A percentile compares a stretch with the other conserved stretches of the same genome.
These are phyloP conservation scores for Monosporozyma servazzii DNA, from an alignment of 805 yeast genomes.

Conservation along the genomic window DNA sequence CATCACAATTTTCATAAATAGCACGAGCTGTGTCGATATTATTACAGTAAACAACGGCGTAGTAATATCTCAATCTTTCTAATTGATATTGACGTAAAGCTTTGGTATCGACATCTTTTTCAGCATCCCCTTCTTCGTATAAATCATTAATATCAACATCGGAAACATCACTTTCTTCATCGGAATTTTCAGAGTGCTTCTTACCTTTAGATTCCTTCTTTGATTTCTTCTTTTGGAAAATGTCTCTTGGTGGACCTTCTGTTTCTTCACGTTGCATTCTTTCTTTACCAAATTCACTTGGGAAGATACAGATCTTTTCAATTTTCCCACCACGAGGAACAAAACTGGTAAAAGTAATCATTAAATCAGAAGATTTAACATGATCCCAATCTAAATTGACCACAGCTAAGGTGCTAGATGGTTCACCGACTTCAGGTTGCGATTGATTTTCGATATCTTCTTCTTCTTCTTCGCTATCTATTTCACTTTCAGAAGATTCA, in stretches of 20 bases:
- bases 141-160: slow-evolving; percentile 61
- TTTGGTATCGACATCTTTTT: slow-evolving; percentile 73
- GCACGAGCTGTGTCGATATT: slow-evolving; percentile 56
- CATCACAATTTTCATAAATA: slow-evolving; percentile 84
- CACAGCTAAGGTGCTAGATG: slow-evolving; percentile 72
- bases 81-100: slow-evolving; percentile 83
- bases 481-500: slow-evolving; percentile 35
- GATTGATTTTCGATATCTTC: slow-evolving; percentile 32
- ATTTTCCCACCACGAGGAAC: slow-evolving; percentile 69
- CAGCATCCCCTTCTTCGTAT: slow-evolving; percentile 74
- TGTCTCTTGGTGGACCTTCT: slow-evolving; percentile 87
- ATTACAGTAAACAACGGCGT: slow-evolving; percentile 84
- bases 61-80: slow-evolving; percentile 85
- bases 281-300: slow-evolving; percentile 89
- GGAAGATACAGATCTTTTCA: slow-evolving; percentile 60
- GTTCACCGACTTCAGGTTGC: slow-evolving; percentile 80
- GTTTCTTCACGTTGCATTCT: slow-evolving; percentile 81
- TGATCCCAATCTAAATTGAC: slow-evolving; percentile 98
- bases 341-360: slow-evolving; percentile 83
- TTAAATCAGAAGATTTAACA: slow-evolving; percentile 72
- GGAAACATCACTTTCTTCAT: slow-evolving; percentile 38
- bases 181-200: slow-evolving; percentile 22
- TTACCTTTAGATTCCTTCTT: slow-evolving; percentile 26
- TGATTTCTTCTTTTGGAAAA: slow-evolving; percentile 47
- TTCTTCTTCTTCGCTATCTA: slow-evolving; percentile 42